phyloP scores from a whole-genome alignment of 1,284 basidiomycete species.

The Austropuccinia psidii region DNA sequence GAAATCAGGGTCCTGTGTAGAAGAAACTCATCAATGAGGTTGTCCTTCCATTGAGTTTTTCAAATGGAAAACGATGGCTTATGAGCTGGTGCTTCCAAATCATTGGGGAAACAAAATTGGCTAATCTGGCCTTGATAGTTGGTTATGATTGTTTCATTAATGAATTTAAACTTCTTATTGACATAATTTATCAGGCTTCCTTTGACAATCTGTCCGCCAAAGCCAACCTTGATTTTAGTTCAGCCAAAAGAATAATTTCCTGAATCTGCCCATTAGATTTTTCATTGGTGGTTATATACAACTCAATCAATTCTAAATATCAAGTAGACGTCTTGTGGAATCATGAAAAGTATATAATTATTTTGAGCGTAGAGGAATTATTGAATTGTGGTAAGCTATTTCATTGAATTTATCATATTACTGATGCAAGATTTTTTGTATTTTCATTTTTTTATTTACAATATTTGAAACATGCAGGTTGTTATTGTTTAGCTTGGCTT shows the following conservation, averaged over 20 bases:
- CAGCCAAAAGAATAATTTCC: neutral
- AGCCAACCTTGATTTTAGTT: neutral
- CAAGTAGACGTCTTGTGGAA: too few relatives aligned
- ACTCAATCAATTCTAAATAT: neutral
- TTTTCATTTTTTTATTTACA: too few relatives aligned
- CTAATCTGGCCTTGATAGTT: conserved; percentile 73
- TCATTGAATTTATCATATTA: too few relatives aligned
- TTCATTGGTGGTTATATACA: conserved; percentile 10
- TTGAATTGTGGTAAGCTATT: too few relatives aligned
- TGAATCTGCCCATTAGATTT: conserved; percentile 13
- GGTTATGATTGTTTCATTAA: neutral
- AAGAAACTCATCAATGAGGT: conserved; percentile 61
- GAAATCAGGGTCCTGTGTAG: conserved; percentile 71
- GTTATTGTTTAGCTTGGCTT: too few relatives aligned
- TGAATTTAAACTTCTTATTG: neutral
- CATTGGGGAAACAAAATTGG: conserved; percentile 70
- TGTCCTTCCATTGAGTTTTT: conserved; percentile 75
- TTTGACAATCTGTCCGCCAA: conserved; percentile 1
- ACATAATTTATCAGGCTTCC: neutral
- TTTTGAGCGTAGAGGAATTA: too few relatives aligned
- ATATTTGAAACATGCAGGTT: too few relatives aligned
- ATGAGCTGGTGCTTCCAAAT: conserved; percentile 96
- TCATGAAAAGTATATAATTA: too few relatives aligned
- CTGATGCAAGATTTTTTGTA: too few relatives aligned
- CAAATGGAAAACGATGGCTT: conserved; percentile 82